A percentile compares a stretch with the other conserved stretches of the same genome.
phyloP scores from a whole-genome alignment of 306 rosid genomes.

The Trichosanthes cucumerina region DNA sequence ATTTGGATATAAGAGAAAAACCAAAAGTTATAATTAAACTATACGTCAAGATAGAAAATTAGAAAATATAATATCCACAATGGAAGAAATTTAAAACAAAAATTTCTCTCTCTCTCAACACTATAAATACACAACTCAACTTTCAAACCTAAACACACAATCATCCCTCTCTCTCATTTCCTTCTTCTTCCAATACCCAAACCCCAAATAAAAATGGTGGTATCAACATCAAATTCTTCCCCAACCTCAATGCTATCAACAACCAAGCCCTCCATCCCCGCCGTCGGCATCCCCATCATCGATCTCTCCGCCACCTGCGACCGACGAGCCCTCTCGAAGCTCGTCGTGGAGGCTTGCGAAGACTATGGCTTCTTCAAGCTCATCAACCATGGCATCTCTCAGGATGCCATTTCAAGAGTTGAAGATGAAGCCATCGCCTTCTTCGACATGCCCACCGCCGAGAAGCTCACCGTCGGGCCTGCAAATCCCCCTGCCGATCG shows the following conservation, averaged over 20 bases:
- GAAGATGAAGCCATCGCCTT: background rate
- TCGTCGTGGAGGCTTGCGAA: background rate
- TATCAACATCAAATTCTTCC: background rate
- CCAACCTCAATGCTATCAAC: background rate
- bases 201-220: background rate
- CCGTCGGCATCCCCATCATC: background rate
- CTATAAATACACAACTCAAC: background rate
- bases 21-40: too few relatives aligned
- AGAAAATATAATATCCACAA: too few relatives aligned
- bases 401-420: background rate
- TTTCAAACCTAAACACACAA: background rate
- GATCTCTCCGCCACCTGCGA: background rate
- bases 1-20: too few relatives aligned
- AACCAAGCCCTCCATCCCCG: background rate
- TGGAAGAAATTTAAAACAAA: background rate
- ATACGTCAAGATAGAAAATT: too few relatives aligned
- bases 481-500: rapidly evolving
- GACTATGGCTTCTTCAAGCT: conserved; percentile 1
- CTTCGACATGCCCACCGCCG: background rate
- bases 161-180: background rate
- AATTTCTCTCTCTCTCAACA: background rate
- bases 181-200: background rate
- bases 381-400: conserved; percentile 1
- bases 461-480: background rate
- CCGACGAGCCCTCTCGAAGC: background rate